phyloP scores from a whole-genome alignment of 179 eudicot genomes.

The Sideroxylon spinosum region DNA sequence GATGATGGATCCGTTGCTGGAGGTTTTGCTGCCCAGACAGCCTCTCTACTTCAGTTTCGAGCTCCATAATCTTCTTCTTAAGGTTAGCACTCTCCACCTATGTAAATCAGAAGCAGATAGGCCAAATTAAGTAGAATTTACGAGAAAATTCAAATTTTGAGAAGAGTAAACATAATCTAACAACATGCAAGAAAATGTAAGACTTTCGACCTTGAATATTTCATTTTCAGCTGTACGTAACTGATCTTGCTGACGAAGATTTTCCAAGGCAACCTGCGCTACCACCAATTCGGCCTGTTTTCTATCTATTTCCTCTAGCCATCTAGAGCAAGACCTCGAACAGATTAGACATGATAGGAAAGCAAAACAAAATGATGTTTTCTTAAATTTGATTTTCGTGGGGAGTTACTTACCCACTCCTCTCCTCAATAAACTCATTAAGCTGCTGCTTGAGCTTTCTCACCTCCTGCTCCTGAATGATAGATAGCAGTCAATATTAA shows the following conservation, averaged over 20 bases:
- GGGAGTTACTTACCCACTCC: slow-evolving; percentile 56
- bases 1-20: slow-evolving; percentile 93
- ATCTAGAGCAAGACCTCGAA: slow-evolving; percentile 35
- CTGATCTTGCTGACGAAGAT: slow-evolving; percentile 54
- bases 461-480: slow-evolving; percentile 57
- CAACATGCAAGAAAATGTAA: background rate
- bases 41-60: slow-evolving; percentile 70
- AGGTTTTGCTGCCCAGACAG: slow-evolving; percentile 87
- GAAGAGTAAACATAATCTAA: background rate
- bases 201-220: slow-evolving; percentile 58
- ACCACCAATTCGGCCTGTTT: slow-evolving; percentile 71
- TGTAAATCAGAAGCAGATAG: slow-evolving; percentile 14
- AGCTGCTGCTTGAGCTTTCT: slow-evolving; percentile 63
- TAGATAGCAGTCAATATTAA: slow-evolving; percentile 19
- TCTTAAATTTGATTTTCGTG: background rate
- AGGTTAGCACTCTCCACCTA: slow-evolving; percentile 57
- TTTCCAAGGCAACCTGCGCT: slow-evolving; percentile 67
- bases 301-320: slow-evolving; percentile 87
- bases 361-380: background rate
- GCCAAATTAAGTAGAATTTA: slow-evolving; percentile 7
- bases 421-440: slow-evolving; percentile 68
- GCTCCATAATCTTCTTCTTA: slow-evolving; percentile 53
- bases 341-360: slow-evolving; percentile 6
- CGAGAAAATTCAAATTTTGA: background rate
- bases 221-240: slow-evolving; percentile 65